Conservation (phyloP, 2,329 filamentous ascomycete species). For the Elsinoe fawcettii region DNA sequence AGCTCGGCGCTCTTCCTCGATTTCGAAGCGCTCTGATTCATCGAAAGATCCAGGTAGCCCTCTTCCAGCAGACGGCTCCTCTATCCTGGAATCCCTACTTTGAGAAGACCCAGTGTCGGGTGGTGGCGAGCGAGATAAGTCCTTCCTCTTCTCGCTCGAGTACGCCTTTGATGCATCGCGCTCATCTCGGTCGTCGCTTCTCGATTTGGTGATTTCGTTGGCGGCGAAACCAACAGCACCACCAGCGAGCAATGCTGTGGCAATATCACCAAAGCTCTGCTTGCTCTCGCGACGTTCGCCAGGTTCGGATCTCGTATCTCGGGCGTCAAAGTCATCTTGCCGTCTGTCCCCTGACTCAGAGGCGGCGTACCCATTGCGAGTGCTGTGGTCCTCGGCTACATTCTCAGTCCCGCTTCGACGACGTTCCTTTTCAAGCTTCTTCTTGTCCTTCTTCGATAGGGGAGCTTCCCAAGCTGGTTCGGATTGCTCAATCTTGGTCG, state of each 20-base stretch:
- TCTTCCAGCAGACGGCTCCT: neutral
- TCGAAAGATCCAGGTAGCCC: slow-evolving; percentile 15
- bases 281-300: slow-evolving; percentile 2
- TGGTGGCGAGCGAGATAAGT: neutral
- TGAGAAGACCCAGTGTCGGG: neutral
- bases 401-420: neutral
- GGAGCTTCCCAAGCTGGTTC: slow-evolving; percentile 14
- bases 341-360: neutral
- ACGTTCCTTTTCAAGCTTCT: slow-evolving; percentile 23
- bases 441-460: slow-evolving; percentile 23
- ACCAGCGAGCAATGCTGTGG: slow-evolving; percentile 24
- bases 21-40: slow-evolving; percentile 21
- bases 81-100: slow-evolving; percentile 16
- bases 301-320: slow-evolving; percentile 16
- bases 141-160: neutral
- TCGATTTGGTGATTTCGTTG: slow-evolving; percentile 15
- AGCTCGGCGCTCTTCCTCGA: slow-evolving; percentile 11
- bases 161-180: neutral
- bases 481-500: slow-evolving; percentile 11
- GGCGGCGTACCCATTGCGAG: neutral
- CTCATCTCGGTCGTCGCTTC: slow-evolving; percentile 16
- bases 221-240: slow-evolving; percentile 23
- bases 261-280: slow-evolving; percentile 25
- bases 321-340: neutral
- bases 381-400: neutral